Evolutionary conservation across 2,329 filamentous ascomycete genomes (phyloP), one percentile per base, ranked within the genome.

Genomic region (Alternaria dauci): DNA sequence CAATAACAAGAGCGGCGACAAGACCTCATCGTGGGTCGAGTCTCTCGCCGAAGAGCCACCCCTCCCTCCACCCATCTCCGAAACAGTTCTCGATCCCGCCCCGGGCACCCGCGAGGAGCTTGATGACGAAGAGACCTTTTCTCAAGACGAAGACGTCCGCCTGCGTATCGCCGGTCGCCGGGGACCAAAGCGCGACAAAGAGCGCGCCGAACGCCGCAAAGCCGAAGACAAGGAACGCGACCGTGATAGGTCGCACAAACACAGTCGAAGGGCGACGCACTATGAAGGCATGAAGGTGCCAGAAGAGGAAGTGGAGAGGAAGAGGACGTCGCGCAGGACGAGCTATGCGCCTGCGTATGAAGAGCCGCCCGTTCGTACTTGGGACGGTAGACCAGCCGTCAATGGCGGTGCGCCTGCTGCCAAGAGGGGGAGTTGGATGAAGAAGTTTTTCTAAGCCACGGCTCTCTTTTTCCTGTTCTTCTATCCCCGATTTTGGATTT

Each of bases 11-110:
- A 77, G 78, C 52, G 77, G 79, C 51, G 81, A 84, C 73, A 84
- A 84, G 73, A 84, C 82, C 5, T 78, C 78, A 1, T 82, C 80
- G 0, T 85, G 82, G 82, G 81, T 85, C 8, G 73, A 83, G 58
- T 80, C 75, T 1, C 68, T 85, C 52, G 80, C 77, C 52, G 78
- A 80, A 47, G 80, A 82, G 32, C 81, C 81, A 20, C 82, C 82
- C 4, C 78, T 80, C 5, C 82, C 82, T 4, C 79, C 81, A 2
- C 81, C 82, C 50, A 73, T 79, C 43, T 73, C 73, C 12, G 81
- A 80, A 58, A 84, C 82, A 2, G 82, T 85, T 46, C 72, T 84
- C 57, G 82, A 85, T 53, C 69, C 69, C 4, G 66, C 66, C 1
- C 76, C 76, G 0, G 72, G 70, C 26, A 59, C 58, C 16, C 71